Evolutionary conservation across 306 rosid genomes (phyloP).

Genomic region (Vigna unguiculata): DNA sequence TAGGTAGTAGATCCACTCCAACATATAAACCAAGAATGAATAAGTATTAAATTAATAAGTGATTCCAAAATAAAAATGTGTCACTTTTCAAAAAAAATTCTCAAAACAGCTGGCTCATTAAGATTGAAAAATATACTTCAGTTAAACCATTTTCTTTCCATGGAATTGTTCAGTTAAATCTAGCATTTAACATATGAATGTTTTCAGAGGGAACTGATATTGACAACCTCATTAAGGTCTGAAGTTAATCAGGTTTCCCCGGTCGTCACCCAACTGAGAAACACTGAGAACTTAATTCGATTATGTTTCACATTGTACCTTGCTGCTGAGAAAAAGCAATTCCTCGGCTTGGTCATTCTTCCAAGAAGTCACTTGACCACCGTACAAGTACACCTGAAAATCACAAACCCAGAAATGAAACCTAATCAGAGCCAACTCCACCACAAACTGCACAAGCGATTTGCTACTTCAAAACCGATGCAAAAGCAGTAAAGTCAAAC

Average conservation of each 20-base stretch:
- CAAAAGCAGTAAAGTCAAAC: slow-evolving; percentile 22
- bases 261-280: not conserved
- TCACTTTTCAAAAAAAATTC: slow-evolving; percentile 8
- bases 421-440: not conserved
- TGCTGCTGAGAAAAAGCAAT: slow-evolving; percentile 74
- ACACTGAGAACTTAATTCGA: not conserved
- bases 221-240: slow-evolving; percentile 5
- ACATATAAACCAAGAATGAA: slow-evolving; percentile 23
- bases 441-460: not conserved
- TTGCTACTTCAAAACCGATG: not conserved
- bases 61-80: not conserved
- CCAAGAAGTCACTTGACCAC: slow-evolving; percentile 92
- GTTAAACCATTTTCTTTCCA: slow-evolving; percentile 1
- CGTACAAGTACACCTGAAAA: slow-evolving; percentile 79
- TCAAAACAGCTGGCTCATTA: not conserved
- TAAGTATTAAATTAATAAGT: slow-evolving; percentile 7
- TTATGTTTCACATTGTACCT: slow-evolving; percentile 49
- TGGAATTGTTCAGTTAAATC: slow-evolving; percentile 13
- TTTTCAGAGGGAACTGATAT: not conserved
- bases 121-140: not conserved
- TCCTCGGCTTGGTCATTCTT: slow-evolving; percentile 85
- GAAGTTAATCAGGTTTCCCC: not conserved
- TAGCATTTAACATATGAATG: not conserved
- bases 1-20: not conserved
- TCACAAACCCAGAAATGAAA: slow-evolving; percentile 19